These are phyloP conservation scores for Colletotrichum liriopes DNA, from an alignment of 2,329 filamentous ascomycete genomes.

Conservation along the genomic window DNA sequence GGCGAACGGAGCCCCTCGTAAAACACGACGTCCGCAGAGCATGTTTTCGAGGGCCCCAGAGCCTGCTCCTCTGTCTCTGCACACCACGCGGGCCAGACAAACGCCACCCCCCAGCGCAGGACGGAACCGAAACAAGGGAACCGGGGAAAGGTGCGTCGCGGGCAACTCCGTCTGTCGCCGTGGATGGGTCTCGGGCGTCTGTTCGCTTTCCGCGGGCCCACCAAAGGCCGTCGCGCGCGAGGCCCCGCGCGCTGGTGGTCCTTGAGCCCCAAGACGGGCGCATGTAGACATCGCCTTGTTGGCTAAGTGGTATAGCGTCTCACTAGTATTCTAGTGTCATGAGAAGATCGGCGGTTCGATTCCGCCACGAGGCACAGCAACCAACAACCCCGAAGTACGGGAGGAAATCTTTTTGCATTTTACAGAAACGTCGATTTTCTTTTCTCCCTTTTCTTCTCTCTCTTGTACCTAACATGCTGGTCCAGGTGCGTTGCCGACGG, in stretches of 20 bases:
- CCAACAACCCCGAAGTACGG: no score
- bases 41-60: no score
- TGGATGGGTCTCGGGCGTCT: no score
- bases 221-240: neutral
- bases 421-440: neutral
- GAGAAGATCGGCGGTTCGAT: constrained; percentile 40
- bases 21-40: no score
- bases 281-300: constrained; percentile 2
- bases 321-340: constrained; percentile 34
- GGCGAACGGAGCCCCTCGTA: no score
- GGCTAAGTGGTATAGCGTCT: constrained; percentile 39
- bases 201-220: no score
- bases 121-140: no score
- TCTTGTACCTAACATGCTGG: no score
- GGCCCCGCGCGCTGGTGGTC: neutral
- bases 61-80: no score
- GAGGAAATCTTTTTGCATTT: neutral
- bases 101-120: no score
- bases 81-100: no score
- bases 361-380: constrained; percentile 27
- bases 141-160: no score
- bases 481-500: neutral
- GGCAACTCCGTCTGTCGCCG: neutral
- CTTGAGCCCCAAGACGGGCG: accelerated
- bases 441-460: neutral